phyloP scores from a whole-genome alignment of 768 basidiomycete genomes.

The Boletus sp. region DNA sequence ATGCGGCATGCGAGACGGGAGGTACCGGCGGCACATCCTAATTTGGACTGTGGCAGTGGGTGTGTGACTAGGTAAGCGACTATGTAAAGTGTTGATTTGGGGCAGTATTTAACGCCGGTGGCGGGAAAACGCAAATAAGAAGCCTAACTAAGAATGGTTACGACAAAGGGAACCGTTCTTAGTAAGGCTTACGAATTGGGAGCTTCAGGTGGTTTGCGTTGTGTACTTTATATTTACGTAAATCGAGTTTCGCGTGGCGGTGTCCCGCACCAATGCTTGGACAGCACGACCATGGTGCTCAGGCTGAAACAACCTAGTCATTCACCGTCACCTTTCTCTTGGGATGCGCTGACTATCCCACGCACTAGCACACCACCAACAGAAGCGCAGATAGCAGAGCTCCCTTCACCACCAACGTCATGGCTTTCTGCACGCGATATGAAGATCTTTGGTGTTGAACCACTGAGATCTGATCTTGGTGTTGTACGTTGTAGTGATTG shows the following conservation, averaged over 20 bases:
- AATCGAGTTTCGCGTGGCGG: background rate
- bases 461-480: conserved; percentile 66
- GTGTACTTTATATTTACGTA: conserved; percentile 18
- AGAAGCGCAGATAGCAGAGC: conserved; percentile 38
- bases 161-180: too few relatives aligned
- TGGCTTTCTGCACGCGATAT: conserved; percentile 86
- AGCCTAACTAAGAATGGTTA: too few relatives aligned
- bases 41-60: too few relatives aligned
- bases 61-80: too few relatives aligned
- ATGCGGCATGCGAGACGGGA: too few relatives aligned
- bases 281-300: conserved; percentile 37
- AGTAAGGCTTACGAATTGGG: too few relatives aligned
- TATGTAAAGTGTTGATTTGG: too few relatives aligned
- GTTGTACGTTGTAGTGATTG: conserved; percentile 79
- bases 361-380: conserved; percentile 30
- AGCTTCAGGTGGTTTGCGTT: too few relatives aligned
- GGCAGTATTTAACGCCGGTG: too few relatives aligned
- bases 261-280: background rate
- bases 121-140: too few relatives aligned
- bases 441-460: conserved; percentile 81
- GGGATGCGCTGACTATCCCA: conserved; percentile 46
- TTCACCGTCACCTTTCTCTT: conserved; percentile 59
- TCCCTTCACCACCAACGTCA: conserved; percentile 74
- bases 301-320: conserved; percentile 43
- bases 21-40: too few relatives aligned